Evolutionary conservation across 2,329 filamentous ascomycete genomes (phyloP).

Genomic region (Aureobasidium melanogenum): DNA sequence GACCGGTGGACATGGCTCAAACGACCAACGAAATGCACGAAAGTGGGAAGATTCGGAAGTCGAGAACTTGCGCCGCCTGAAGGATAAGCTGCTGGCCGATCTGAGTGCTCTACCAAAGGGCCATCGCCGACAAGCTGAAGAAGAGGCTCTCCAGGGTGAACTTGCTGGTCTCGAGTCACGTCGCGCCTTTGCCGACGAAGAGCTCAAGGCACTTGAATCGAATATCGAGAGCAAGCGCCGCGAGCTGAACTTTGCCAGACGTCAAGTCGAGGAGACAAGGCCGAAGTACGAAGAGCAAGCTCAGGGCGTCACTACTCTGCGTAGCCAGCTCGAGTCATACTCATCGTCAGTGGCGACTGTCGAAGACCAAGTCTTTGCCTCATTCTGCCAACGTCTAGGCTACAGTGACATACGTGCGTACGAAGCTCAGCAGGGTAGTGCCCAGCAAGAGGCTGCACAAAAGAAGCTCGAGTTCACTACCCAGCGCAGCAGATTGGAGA

Average conservation of each 20-base stretch:
- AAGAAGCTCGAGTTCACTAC: slow-evolving; percentile 80
- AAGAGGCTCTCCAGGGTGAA: slow-evolving; percentile 74
- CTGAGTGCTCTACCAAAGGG: slow-evolving; percentile 71
- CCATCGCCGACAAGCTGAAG: slow-evolving; percentile 64
- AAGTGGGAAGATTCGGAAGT: slow-evolving; percentile 86
- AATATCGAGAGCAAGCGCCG: slow-evolving; percentile 79
- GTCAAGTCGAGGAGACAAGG: slow-evolving; percentile 64
- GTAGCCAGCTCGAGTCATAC: slow-evolving; percentile 46
- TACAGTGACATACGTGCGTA: slow-evolving; percentile 89
- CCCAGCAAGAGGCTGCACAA: slow-evolving; percentile 82
- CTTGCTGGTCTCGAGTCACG: slow-evolving; percentile 71
- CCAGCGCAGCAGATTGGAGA: slow-evolving; percentile 58
- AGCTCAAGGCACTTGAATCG: slow-evolving; percentile 67
- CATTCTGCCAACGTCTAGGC: slow-evolving; percentile 78
- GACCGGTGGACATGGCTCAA: slow-evolving; percentile 82
- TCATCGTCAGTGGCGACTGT: slow-evolving; percentile 64
- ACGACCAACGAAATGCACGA: slow-evolving; percentile 59
- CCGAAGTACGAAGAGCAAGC: slow-evolving; percentile 70
- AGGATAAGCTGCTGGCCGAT: slow-evolving; percentile 66
- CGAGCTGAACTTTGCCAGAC: slow-evolving; percentile 64
- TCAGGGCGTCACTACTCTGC: slow-evolving; percentile 55
- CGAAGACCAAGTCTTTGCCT: slow-evolving; percentile 78
- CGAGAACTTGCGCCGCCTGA: slow-evolving; percentile 69
- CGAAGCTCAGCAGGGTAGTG: slow-evolving; percentile 81
- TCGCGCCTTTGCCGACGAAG: slow-evolving; percentile 61